A percentile compares a stretch with the other conserved stretches of the same genome.
Evolutionary conservation across 768 basidiomycete species (phyloP).

Genomic region (Dictyophora rubrovolvata): DNA sequence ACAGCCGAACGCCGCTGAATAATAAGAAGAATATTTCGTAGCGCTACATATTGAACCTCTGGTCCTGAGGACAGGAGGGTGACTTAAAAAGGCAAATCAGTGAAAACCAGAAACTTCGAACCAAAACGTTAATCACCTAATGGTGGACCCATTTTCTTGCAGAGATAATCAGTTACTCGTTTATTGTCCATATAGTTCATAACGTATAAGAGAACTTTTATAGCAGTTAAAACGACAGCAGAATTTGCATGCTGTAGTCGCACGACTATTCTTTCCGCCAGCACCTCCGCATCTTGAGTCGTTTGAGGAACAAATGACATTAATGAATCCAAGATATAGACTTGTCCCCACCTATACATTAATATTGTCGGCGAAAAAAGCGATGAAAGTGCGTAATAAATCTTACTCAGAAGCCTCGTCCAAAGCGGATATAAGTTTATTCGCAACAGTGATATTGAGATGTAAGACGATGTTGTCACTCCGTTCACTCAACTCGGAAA

Average conservation of each 20-base stretch:
- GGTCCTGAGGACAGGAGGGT: conserved; percentile 93
- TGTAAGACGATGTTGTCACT: conserved; percentile 91
- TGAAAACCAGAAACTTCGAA: neutral
- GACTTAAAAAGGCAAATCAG: conserved; percentile 37
- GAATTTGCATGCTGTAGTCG: conserved; percentile 98
- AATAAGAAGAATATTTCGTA: conserved; percentile 94
- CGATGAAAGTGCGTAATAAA: conserved; percentile 14
- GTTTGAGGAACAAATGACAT: conserved; percentile 89
- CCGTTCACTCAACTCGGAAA: conserved; percentile 94
- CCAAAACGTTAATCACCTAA: conserved; percentile 49
- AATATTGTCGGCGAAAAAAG: conserved; percentile 4
- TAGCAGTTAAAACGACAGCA: conserved; percentile 96
- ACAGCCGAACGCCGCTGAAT: conserved; percentile 91
- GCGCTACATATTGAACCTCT: conserved; percentile 96
- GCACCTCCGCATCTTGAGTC: conserved; percentile 79
- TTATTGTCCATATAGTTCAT: conserved; percentile 99
- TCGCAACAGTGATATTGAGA: conserved; percentile 77
- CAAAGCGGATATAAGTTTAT: conserved; percentile 82
- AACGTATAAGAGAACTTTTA: conserved; percentile 89
- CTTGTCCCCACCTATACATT: conserved; percentile 84
- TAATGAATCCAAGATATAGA: conserved; percentile 92
- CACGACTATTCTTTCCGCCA: conserved; percentile 91
- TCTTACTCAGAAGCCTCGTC: conserved; percentile 96
- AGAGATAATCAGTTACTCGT: conserved; percentile 75
- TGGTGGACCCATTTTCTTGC: conserved; percentile 97